A percentile compares a stretch with the other conserved stretches of the same genome.
Evolutionary conservation across 106 monocot genomes (phyloP).

Genomic region (Cymbidium sinense): DNA sequence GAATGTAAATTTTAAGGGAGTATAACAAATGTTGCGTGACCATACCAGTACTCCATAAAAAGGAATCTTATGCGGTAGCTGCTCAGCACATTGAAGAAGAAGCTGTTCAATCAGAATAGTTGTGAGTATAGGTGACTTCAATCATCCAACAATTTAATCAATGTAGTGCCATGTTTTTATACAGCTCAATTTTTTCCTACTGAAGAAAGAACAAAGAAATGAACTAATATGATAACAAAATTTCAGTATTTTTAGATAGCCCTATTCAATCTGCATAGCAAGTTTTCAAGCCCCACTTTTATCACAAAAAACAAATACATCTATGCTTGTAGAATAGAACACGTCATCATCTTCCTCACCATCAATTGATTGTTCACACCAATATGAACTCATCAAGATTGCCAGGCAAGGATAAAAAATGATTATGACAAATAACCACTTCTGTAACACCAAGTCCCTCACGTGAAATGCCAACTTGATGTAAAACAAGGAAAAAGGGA

Average conservation of each 20-base stretch:
- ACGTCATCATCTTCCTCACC: not conserved
- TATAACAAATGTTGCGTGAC: not conserved
- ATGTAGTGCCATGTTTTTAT: not conserved
- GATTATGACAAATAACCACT: not conserved
- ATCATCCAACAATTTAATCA: not conserved
- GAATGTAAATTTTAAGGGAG: not conserved
- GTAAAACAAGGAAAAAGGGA: not conserved
- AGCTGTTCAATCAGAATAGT: constrained; percentile 32
- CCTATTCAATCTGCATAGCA: not conserved
- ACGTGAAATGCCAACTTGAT: not conserved
- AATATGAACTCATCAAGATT: not conserved
- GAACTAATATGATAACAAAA: not conserved
- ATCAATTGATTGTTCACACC: not conserved
- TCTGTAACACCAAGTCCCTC: not conserved
- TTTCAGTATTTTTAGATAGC: not conserved
- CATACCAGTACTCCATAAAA: constrained; percentile 92
- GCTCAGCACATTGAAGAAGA: constrained; percentile 82
- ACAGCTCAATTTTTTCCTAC: not conserved
- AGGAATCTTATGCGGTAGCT: constrained; percentile 89
- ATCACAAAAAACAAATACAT: not conserved
- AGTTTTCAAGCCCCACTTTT: not conserved
- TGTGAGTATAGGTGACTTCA: not conserved
- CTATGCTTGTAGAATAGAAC: not conserved
- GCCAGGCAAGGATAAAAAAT: not conserved
- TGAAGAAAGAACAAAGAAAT: not conserved